Base-by-base conservation (phyloP, 2,329 filamentous ascomycete genomes). In the Furcasterigmium sp. region DNA sequence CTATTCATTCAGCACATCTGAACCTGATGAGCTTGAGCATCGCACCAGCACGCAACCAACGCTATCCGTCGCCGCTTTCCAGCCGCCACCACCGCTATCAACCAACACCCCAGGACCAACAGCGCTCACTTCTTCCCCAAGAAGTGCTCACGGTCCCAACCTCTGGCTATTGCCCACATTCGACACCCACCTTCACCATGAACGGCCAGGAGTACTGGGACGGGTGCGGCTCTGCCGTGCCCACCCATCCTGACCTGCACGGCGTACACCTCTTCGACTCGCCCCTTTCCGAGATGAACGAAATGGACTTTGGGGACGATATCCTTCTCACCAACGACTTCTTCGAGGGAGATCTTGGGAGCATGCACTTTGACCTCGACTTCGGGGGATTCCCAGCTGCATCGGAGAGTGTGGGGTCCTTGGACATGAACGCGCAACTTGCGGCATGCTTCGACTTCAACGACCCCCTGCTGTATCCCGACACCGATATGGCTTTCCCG, bases 1-100 rank as follows among this genome's bases (percentile, higher is more conserved):
- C 44, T 46, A 47, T 46, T 51, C 48, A 42, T 44, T 42, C 40
- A 46, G 48, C 15, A 32, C 46, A 43, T 51, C 48, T 45, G 41
- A 45, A 39, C 44, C 34, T 45, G 48, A 49, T 47, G 42, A 42
- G 35, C 21, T 43, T 39, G 25, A 34, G n/a, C 15, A 17, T 17
- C 15, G 42, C 37, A 41, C 20, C 23, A 42, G 37, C 40, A 51
- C 37, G 15, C 46, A 51, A 51, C 43, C 41, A 37, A 39, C 40
- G 43, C 47, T 37, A 20, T 29, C 25, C 38, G 19, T 21, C 35
- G 19, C 21, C 35, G 19, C 19, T 21, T 25, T 23, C 35, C 19
- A 25, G 19, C 35, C 19, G 35, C 35, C n/a, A n/a, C n/a, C n/a
- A n/a, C n/a, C n/a, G n/a, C 11, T 37, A 18, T 10, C n/a, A 21